phyloP scores from a whole-genome alignment of 1,284 basidiomycete species.

The Tilletia horrida region DNA sequence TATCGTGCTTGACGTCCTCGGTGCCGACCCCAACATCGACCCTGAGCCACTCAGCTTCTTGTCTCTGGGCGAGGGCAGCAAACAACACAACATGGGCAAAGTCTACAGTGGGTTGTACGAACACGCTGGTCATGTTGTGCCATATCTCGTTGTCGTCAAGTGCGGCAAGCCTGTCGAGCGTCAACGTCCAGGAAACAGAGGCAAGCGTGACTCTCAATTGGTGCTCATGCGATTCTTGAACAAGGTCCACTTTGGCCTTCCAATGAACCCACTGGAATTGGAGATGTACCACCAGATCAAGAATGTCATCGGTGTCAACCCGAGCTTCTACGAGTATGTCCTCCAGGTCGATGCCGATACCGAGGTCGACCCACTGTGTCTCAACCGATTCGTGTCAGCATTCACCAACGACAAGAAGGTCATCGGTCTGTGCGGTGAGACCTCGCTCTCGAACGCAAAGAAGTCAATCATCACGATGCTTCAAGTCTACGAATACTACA shows the following conservation, averaged over 20 bases:
- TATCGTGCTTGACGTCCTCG: conserved; percentile 93
- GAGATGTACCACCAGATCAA: conserved; percentile 99
- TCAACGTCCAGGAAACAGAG: conserved; percentile 77
- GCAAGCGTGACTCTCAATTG: conserved; percentile 79
- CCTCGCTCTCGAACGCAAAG: conserved; percentile 80
- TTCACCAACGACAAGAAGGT: conserved; percentile 83
- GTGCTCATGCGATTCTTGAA: conserved; percentile 96
- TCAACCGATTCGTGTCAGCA: conserved; percentile 85
- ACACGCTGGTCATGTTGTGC: conserved; percentile 88
- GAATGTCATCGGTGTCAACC: conserved; percentile 98
- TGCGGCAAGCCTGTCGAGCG: conserved; percentile 93
- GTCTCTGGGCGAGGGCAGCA: conserved; percentile 87
- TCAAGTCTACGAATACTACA: conserved; percentile 65
- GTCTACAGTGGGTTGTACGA: conserved; percentile 96
- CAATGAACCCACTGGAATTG: conserved; percentile 93
- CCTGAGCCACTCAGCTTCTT: conserved; percentile 92
- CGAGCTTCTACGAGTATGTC: conserved; percentile 94
- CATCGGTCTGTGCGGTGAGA: conserved; percentile 90
- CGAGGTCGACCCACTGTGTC: conserved; percentile 71
- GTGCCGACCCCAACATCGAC: conserved; percentile 85
- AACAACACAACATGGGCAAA: conserved; percentile 98
- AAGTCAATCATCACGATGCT: conserved; percentile 97
- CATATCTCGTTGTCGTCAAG: conserved; percentile 94
- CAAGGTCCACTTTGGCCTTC: conserved; percentile 92
- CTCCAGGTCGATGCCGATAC: conserved; percentile 98